Evolutionary conservation across 169 alveolate species (phyloP).

Genomic region (Cryptosporidium meleagridis): DNA sequence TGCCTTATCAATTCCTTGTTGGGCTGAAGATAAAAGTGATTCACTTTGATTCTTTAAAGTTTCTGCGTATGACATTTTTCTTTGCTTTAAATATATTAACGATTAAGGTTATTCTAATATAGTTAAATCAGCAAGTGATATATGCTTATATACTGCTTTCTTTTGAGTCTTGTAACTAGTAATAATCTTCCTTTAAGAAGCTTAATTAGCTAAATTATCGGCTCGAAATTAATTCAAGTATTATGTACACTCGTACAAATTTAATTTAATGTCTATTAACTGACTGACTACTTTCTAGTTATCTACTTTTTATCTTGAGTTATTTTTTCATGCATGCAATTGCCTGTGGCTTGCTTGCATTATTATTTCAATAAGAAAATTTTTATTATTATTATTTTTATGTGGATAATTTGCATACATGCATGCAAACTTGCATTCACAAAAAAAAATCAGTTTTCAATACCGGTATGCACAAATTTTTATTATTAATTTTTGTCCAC

Average conservation of each 20-base stretch:
- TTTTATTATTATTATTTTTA: not conserved
- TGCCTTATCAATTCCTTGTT: constrained; percentile 73
- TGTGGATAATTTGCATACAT: not conserved
- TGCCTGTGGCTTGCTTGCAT: not conserved
- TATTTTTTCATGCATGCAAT: not conserved
- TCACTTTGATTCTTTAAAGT: constrained; percentile 68
- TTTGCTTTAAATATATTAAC: not conserved
- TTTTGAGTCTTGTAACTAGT: not conserved
- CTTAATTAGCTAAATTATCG: not conserved
- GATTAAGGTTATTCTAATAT: not conserved
- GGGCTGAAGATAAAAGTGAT: constrained; percentile 58
- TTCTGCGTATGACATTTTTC: constrained; percentile 63
- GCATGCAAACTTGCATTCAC: constrained; percentile 4
- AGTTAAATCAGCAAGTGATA: not conserved
- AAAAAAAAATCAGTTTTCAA: not conserved
- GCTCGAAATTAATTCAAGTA: constrained; percentile 24
- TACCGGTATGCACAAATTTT: constrained; percentile 14
- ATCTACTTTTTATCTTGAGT: not conserved
- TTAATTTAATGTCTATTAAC: not conserved
- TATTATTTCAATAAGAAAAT: not conserved
- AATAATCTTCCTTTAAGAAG: constrained; percentile 8
- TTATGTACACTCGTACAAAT: constrained; percentile 23
- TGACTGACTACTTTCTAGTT: not conserved
- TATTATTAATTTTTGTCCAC: not conserved
- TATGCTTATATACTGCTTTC: not conserved